These are phyloP conservation scores for Termitomyces sp. DNA, from an alignment of 768 basidiomycete species.

Conservation along the genomic window DNA sequence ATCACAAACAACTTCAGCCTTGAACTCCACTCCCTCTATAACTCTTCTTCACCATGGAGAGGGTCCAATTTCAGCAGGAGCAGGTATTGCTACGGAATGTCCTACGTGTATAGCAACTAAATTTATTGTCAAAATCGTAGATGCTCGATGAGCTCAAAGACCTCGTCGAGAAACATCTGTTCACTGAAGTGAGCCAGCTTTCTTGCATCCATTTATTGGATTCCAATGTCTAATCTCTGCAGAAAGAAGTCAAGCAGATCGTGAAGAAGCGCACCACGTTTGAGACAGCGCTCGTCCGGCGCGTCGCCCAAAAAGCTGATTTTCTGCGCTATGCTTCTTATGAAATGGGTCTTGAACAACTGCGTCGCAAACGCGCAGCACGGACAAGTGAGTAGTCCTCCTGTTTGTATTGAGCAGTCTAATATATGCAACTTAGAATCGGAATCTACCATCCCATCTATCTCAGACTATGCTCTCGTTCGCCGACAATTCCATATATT, in stretches of 20 bases:
- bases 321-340: slow-evolving; percentile 90
- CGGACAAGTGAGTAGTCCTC: slow-evolving; percentile 53
- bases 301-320: slow-evolving; percentile 82
- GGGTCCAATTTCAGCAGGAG: slow-evolving; percentile 93
- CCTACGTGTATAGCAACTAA: slow-evolving; percentile 6
- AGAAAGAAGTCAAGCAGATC: slow-evolving; percentile 83
- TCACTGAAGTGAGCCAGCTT: slow-evolving; percentile 60
- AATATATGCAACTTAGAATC: slow-evolving; percentile 29
- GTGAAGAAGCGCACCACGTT: slow-evolving; percentile 80
- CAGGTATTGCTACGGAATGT: slow-evolving; percentile 40
- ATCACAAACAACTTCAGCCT: neutral
- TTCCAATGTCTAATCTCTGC: slow-evolving; percentile 14
- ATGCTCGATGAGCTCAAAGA: slow-evolving; percentile 97
- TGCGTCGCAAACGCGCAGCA: slow-evolving; percentile 71
- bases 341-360: slow-evolving; percentile 83
- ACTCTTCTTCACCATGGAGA: slow-evolving; percentile 62
- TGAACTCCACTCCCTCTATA: neutral
- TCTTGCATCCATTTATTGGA: neutral
- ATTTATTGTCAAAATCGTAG: slow-evolving; percentile 26
- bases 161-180: slow-evolving; percentile 79
- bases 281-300: slow-evolving; percentile 80
- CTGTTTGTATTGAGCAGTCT: neutral
- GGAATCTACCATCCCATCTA: slow-evolving; percentile 47
- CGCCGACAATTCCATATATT: slow-evolving; percentile 87
- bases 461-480: slow-evolving; percentile 84